Evolutionary conservation across 2,329 filamentous ascomycete species (phyloP).

Genomic region (Cladosporium colombiae): DNA sequence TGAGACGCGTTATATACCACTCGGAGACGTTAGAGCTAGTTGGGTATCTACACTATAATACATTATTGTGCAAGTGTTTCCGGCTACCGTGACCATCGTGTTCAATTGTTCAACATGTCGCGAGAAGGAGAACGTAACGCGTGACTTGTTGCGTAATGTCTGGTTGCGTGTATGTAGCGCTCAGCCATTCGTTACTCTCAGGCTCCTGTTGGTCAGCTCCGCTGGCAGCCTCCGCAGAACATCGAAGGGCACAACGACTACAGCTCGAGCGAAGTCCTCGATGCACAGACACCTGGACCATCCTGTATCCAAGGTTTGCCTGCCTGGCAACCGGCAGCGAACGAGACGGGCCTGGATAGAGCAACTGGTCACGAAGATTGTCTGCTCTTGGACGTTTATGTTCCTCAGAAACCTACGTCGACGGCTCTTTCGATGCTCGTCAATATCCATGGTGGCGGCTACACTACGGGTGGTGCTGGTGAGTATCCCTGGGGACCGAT

Average conservation of each 20-base stretch:
- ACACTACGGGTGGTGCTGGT: slow-evolving; percentile 32
- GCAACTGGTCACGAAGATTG: slow-evolving; percentile 40
- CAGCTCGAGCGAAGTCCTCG: slow-evolving; percentile 24
- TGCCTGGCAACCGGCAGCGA: slow-evolving; percentile 9
- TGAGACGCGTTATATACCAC: background rate
- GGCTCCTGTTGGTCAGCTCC: slow-evolving; percentile 32
- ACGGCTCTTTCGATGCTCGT: slow-evolving; percentile 33
- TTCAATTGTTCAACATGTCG: background rate
- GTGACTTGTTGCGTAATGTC: too few relatives aligned
- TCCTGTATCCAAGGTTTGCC: slow-evolving; percentile 17
- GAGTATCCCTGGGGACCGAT: slow-evolving; percentile 25
- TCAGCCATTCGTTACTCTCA: slow-evolving; percentile 32
- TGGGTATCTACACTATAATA: background rate
- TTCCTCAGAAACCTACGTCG: slow-evolving; percentile 38
- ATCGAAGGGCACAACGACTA: slow-evolving; percentile 31
- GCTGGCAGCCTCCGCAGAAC: slow-evolving; percentile 36
- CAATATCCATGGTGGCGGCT: slow-evolving; percentile 43
- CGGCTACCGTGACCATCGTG: background rate
- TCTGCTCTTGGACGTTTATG: slow-evolving; percentile 44
- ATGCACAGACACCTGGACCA: slow-evolving; percentile 26
- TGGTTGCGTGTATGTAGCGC: too few relatives aligned
- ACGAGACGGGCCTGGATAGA: background rate
- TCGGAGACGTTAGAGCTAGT: background rate
- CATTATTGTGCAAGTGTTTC: background rate
- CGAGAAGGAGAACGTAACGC: background rate